phyloP scores from a whole-genome alignment of 306 rosid species.

The Medicago ruthenica region DNA sequence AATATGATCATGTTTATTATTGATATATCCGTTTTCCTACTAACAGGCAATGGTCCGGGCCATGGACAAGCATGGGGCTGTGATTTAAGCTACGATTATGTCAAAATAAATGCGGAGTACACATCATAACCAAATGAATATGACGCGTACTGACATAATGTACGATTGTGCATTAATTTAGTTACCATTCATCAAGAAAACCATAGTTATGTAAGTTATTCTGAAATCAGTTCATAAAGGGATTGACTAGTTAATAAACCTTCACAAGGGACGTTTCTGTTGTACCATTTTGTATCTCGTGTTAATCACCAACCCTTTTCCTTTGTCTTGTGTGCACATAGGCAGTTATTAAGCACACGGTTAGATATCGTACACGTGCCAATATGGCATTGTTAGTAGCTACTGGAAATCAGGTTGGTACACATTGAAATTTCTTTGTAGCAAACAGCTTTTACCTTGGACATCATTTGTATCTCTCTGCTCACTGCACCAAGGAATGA shows the following conservation, averaged over 20 bases:
- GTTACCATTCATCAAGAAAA: neutral
- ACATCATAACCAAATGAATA: slow-evolving; percentile 54
- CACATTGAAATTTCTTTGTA: no score
- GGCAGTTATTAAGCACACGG: neutral
- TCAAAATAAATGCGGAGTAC: slow-evolving; percentile 91
- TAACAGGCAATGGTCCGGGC: slow-evolving; percentile 80
- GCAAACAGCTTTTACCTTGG: neutral
- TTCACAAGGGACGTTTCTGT: no score
- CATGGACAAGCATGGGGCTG: slow-evolving; percentile 95
- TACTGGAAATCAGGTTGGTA: no score
- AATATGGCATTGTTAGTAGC: neutral
- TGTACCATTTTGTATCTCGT: neutral
- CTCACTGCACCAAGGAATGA: no score
- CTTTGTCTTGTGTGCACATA: neutral
- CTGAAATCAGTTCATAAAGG: neutral
- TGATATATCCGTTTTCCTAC: slow-evolving; percentile 18
- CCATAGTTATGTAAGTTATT: neutral
- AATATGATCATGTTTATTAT: neutral
- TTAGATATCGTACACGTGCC: neutral
- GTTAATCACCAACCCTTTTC: neutral
- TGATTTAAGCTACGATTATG: slow-evolving; percentile 86
- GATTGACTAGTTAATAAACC: slow-evolving; percentile 5
- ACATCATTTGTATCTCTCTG: no score
- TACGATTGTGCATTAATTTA: neutral
- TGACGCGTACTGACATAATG: neutral